Percentiles rank a stretch among this genome's conserved stretches.
These are phyloP conservation scores for Rugonectria rugulosa DNA, from an alignment of 2,329 filamentous ascomycete genomes.

Conservation along the genomic window DNA sequence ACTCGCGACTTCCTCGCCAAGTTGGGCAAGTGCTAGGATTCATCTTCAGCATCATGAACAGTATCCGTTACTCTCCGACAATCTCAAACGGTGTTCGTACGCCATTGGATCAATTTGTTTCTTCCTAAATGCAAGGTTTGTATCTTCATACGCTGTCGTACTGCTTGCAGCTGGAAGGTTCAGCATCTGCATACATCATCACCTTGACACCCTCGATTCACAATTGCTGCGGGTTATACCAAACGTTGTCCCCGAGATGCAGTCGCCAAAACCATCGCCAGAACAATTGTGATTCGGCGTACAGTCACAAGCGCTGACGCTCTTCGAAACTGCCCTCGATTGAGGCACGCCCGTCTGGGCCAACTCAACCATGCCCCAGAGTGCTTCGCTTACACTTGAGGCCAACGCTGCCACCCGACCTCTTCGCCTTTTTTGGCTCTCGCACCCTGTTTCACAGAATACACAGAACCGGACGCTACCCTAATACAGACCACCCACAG, in stretches of 20 bases:
- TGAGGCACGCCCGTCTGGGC: neutral
- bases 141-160: neutral
- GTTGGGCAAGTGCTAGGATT: neutral
- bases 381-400: too few relatives aligned
- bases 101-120: conserved; percentile 2
- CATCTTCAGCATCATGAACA: conserved; percentile 10
- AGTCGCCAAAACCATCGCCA: neutral
- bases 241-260: neutral
- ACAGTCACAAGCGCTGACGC: neutral
- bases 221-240: conserved; percentile 5
- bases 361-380: neutral
- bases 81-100: conserved; percentile 10
- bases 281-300: neutral
- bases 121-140: neutral
- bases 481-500: conserved; percentile 23
- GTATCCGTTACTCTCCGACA: neutral
- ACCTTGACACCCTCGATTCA: neutral
- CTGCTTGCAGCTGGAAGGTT: neutral
- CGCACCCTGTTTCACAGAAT: conserved; percentile 29
- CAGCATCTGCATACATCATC: conserved; percentile 1
- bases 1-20: neutral
- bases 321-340: neutral
- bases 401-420: conserved; percentile 2
- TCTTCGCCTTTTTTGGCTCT: conserved; percentile 21
- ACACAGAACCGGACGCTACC: conserved; percentile 25